A percentile compares a stretch with the other conserved stretches of the same genome.
Evolutionary conservation across 495 filamentous ascomycete genomes (phyloP).

Genomic region (Aspergillus nanangensis): DNA sequence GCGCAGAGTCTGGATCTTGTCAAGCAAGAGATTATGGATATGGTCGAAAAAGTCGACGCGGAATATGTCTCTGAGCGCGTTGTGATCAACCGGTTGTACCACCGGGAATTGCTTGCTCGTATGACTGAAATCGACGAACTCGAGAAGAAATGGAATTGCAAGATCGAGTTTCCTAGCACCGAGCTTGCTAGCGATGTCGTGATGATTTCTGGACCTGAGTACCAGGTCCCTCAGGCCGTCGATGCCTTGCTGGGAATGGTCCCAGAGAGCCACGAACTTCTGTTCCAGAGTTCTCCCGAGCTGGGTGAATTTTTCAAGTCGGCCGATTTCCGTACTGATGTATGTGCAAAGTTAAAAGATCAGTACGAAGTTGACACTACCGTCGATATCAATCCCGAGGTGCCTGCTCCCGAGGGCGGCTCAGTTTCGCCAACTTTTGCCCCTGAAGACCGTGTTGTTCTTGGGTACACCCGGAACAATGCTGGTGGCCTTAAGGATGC

Average conservation of each 20-base stretch:
- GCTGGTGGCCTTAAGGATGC: conserved; percentile 93
- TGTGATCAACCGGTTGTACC: conserved; percentile 88
- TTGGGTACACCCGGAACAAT: conserved; percentile 93
- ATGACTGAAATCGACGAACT: conserved; percentile 87
- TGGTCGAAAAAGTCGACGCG: conserved; percentile 96
- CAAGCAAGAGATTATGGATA: conserved; percentile 98
- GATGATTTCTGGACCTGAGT: conserved; percentile 91
- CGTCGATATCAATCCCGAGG: conserved; percentile 49
- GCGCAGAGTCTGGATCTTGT: conserved; percentile 94
- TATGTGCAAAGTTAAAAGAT: conserved; percentile 75
- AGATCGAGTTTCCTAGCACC: conserved; percentile 93
- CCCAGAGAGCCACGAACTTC: conserved; percentile 87
- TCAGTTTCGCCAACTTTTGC: conserved; percentile 30
- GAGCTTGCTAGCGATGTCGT: conserved; percentile 96
- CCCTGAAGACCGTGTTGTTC: conserved; percentile 51
- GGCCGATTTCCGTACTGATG: conserved; percentile 68
- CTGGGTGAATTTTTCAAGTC: conserved; percentile 76
- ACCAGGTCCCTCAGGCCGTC: conserved; percentile 92
- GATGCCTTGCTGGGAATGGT: conserved; percentile 97
- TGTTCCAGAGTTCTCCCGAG: conserved; percentile 67
- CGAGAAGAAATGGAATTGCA: conserved; percentile 98
- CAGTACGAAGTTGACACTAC: conserved; percentile 88
- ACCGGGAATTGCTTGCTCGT: conserved; percentile 85
- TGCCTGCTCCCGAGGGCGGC: conserved; percentile 26
- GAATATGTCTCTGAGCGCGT: conserved; percentile 94